Evolutionary conservation across 2,329 filamentous ascomycete genomes (phyloP).

Genomic region (Lojkania enalia): DNA sequence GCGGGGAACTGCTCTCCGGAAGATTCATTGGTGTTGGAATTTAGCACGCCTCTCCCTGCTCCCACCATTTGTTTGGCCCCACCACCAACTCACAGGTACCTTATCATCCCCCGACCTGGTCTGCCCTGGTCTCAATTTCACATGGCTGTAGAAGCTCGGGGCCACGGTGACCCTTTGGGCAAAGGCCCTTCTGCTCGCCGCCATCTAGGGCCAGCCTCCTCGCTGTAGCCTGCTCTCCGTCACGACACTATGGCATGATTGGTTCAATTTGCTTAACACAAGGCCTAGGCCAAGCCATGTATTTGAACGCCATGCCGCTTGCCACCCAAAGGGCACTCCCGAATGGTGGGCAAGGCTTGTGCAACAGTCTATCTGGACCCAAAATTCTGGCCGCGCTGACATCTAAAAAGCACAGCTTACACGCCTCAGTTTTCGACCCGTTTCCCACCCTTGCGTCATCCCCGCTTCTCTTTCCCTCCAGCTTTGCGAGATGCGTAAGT

Average conservation of each 20-base stretch:
- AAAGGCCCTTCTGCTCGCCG: constrained; percentile 17
- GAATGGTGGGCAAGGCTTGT: constrained; percentile 23
- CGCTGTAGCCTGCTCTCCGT: constrained; percentile 25
- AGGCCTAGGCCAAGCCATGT: constrained; percentile 34
- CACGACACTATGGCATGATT: constrained; percentile 28
- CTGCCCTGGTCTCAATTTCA: constrained; percentile 33
- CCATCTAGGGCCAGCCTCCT: constrained; percentile 18
- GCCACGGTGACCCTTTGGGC: constrained; percentile 28
- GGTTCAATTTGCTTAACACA: constrained; percentile 19
- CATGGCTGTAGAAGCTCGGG: constrained; percentile 32
- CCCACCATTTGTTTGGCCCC: constrained; percentile 9
- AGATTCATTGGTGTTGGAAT: constrained; percentile 7
- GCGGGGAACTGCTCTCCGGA: constrained; percentile 16
- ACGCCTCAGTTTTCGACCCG: constrained; percentile 17
- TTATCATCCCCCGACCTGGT: constrained; percentile 35
- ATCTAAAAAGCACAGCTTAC: constrained; percentile 30
- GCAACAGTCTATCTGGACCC: constrained; percentile 34
- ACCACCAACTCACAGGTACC: constrained; percentile 15
- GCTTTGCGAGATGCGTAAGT: constrained; percentile 20
- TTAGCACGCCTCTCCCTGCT: constrained; percentile 4
- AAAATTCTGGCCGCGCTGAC: constrained; percentile 38
- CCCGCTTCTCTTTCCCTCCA: constrained; percentile 11
- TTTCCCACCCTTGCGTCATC: constrained; percentile 13
- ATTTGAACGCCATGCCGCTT: constrained; percentile 39
- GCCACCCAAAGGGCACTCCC: constrained; percentile 28